Evolutionary conservation across 345 rosid species (phyloP).

Genomic region (Streptanthus diversifolius): DNA sequence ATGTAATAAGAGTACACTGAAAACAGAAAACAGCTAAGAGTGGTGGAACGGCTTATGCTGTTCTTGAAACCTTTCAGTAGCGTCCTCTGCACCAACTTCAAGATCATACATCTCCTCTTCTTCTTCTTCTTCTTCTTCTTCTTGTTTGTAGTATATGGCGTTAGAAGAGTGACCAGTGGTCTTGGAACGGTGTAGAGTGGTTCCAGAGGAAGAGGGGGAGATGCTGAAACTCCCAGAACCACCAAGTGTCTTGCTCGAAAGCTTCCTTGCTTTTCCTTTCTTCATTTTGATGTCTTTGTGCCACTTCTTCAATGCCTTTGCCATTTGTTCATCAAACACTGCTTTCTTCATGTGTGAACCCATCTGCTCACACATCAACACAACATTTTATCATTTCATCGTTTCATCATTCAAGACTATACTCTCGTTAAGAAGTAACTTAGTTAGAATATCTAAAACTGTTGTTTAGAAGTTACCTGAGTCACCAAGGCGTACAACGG

Average conservation of each 20-base stretch:
- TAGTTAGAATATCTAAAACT: background rate
- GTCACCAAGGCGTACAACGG: constrained; percentile 85
- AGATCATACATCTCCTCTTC: constrained; percentile 44
- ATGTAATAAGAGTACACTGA: background rate
- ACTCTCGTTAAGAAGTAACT: background rate
- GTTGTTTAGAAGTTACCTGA: constrained; percentile 51
- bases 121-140: constrained; percentile 37
- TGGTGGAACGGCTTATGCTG: background rate
- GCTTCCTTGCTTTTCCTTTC: constrained; percentile 44
- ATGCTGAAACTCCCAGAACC: constrained; percentile 38
- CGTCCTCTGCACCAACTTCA: constrained; percentile 40
- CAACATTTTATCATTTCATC: background rate
- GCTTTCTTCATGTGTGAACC: constrained; percentile 88
- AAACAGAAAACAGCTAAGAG: constrained; percentile 1
- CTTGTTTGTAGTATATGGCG: constrained; percentile 29
- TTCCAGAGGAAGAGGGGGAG: constrained; percentile 29
- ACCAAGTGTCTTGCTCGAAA: constrained; percentile 43
- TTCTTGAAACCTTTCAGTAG: background rate
- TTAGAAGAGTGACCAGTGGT: constrained; percentile 75
- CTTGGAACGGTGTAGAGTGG: constrained; percentile 58
- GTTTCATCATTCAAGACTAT: background rate
- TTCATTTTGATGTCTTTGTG: constrained; percentile 62
- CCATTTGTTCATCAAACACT: constrained; percentile 85
- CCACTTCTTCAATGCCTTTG: constrained; percentile 93
- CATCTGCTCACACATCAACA: constrained; percentile 37